Evolutionary conservation across 345 rosid genomes (phyloP).

Genomic region (Salix suchowensis): DNA sequence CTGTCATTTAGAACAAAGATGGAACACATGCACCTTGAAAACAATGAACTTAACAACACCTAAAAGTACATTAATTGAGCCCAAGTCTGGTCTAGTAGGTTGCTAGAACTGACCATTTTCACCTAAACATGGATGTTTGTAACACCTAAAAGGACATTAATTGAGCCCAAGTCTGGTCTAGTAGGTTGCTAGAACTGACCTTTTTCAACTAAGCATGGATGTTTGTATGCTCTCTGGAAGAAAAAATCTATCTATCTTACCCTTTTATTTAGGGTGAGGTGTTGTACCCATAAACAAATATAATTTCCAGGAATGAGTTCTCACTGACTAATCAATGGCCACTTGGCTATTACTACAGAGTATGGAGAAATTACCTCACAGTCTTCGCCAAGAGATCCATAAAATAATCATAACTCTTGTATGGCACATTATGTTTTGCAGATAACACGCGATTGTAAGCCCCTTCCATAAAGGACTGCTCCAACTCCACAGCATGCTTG

Average conservation of each 20-base stretch:
- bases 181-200: neutral
- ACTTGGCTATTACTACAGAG: neutral
- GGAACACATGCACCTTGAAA: neutral
- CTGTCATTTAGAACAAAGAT: neutral
- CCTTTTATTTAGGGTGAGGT: neutral
- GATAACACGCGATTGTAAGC: conserved; percentile 91
- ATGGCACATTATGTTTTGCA: conserved; percentile 88
- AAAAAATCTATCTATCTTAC: neutral
- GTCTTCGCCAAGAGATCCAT: conserved; percentile 98
- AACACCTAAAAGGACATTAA: no score
- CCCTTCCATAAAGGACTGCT: conserved; percentile 99
- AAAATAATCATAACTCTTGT: conserved; percentile 82
- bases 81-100: neutral
- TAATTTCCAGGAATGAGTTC: neutral
- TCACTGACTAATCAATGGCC: neutral
- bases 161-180: neutral
- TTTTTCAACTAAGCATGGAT: neutral
- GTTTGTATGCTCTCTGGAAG: neutral
- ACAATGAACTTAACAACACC: neutral
- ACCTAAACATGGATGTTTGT: neutral
- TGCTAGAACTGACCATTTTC: neutral
- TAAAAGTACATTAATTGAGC: neutral
- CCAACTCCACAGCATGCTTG: conserved; percentile 96
- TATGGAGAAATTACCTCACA: conserved; percentile 55
- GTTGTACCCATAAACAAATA: neutral